Conservation (phyloP, 2,329 filamentous ascomycete species). For the Aspergillus sergii region DNA sequence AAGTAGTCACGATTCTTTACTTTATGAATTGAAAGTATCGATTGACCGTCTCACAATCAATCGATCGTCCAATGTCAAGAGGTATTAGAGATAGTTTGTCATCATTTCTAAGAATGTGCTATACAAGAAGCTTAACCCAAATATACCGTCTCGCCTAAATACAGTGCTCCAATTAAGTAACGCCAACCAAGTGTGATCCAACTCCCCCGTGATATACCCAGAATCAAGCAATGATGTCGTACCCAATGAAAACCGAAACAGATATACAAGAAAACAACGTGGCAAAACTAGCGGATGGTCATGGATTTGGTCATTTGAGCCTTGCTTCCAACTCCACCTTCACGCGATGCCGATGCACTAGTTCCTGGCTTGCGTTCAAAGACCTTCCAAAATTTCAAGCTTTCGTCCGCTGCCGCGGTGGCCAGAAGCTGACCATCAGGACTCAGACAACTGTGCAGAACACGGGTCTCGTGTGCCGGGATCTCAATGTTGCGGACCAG, state of each 20-base stretch:
- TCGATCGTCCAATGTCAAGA: no score
- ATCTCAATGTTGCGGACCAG: slow-evolving; percentile 98
- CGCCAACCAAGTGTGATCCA: neutral
- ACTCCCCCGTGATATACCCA: slow-evolving; percentile 1
- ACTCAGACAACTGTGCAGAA: slow-evolving; percentile 94
- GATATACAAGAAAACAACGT: slow-evolving; percentile 9
- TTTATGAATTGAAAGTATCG: neutral
- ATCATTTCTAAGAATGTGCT: slow-evolving; percentile 2
- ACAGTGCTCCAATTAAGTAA: neutral
- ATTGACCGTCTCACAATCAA: no score
- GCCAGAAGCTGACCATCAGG: slow-evolving; percentile 98
- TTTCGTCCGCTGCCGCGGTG: slow-evolving; percentile 93
- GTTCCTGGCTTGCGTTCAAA: slow-evolving; percentile 96
- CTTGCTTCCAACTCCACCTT: slow-evolving; percentile 72
- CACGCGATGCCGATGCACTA: slow-evolving; percentile 62
- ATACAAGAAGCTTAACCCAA: slow-evolving; percentile 1
- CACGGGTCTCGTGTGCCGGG: slow-evolving; percentile 92
- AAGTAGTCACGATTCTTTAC: neutral
- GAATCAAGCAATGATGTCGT: neutral
- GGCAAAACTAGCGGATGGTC: slow-evolving; percentile 71
- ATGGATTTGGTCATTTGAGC: slow-evolving; percentile 91
- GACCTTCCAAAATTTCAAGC: slow-evolving; percentile 99
- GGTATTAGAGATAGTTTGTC: slow-evolving; percentile 4
- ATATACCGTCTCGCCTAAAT: slow-evolving; percentile 5
- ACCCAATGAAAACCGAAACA: slow-evolving; percentile 11